Percentiles rank a stretch among this genome's conserved stretches.
Conservation (phyloP, 1,284 basidiomycete species). For the Volvariella volvacea region DNA sequence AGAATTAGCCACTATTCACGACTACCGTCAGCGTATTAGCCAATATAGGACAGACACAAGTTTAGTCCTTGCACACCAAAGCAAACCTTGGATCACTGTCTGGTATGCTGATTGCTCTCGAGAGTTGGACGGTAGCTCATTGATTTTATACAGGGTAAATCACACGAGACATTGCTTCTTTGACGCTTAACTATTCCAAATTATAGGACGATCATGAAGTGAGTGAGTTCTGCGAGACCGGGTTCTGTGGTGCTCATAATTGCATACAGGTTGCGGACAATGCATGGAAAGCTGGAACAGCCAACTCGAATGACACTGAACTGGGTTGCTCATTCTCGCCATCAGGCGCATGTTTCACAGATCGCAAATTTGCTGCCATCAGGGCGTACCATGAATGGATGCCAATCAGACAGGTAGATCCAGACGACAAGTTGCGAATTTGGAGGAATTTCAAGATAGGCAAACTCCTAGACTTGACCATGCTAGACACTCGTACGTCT, state of each 20-base stretch:
- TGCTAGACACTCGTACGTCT: conserved; percentile 62
- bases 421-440: conserved; percentile 55
- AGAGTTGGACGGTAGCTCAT: neutral
- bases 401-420: conserved; percentile 59
- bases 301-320: conserved; percentile 55
- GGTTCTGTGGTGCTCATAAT: neutral
- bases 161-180: no score
- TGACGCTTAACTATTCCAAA: neutral
- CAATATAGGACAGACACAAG: conserved; percentile 53
- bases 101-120: conserved; percentile 41
- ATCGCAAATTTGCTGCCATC: conserved; percentile 56
- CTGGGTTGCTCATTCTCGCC: conserved; percentile 49
- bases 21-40: conserved; percentile 56
- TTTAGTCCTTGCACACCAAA: conserved; percentile 43
- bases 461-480: conserved; percentile 50
- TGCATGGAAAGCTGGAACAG: conserved; percentile 58
- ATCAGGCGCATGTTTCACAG: conserved; percentile 54
- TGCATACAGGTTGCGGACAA: conserved; percentile 50
- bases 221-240: conserved; percentile 4
- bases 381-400: conserved; percentile 68
- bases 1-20: conserved; percentile 55
- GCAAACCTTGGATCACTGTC: conserved; percentile 52
- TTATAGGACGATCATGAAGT: conserved; percentile 52
- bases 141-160: conserved; percentile 7
- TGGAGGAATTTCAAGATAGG: conserved; percentile 66